phyloP scores from a whole-genome alignment of 257 asterid species.

The Penstemon barbatus region DNA sequence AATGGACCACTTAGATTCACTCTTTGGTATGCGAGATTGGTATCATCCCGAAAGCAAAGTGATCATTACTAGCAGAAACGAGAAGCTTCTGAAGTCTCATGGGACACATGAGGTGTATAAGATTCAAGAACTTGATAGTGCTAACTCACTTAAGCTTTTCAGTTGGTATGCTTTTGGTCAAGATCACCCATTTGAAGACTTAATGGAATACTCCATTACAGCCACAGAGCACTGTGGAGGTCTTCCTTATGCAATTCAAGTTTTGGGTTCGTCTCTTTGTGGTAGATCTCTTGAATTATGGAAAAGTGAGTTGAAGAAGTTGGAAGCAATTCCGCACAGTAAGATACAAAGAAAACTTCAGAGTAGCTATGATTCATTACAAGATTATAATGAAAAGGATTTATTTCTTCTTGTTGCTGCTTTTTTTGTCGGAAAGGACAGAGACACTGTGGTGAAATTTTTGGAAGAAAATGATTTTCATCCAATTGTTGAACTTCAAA shows the following conservation, averaged over 20 bases:
- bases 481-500: neutral
- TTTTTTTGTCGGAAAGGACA: constrained; percentile 12
- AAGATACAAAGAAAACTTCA: neutral
- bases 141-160: constrained; percentile 1
- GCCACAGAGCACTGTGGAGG: neutral
- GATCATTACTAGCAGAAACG: constrained; percentile 18
- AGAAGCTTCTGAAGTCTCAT: neutral
- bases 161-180: neutral
- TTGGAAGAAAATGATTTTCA: neutral
- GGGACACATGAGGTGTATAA: neutral
- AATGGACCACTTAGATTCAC: neutral
- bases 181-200: neutral
- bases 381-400: constrained; percentile 3
- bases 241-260: constrained; percentile 6
- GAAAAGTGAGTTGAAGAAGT: neutral
- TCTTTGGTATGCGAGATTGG: constrained; percentile 7
- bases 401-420: constrained; percentile 17
- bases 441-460: neutral
- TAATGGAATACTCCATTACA: neutral
- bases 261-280: neutral
- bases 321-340: constrained; percentile 5
- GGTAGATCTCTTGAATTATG: constrained; percentile 1
- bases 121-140: neutral
- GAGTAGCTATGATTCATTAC: constrained; percentile 3
- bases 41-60: constrained; percentile 16